Percentiles rank a stretch among this genome's conserved stretches.
Conservation (phyloP, 2,329 filamentous ascomycete species). For the Fusarium fracticaudum region DNA sequence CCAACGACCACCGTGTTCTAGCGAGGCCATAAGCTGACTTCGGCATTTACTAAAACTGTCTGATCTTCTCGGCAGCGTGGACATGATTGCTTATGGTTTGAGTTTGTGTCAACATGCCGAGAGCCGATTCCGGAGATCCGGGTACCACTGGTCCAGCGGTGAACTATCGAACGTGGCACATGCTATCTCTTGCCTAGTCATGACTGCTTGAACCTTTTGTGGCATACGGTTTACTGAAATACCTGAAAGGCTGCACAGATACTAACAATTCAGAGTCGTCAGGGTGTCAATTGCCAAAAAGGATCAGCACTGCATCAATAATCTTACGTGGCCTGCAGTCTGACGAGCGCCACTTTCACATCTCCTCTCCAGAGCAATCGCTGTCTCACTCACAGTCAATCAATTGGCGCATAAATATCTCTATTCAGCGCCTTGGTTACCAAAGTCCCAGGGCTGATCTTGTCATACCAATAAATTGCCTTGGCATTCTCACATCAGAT, state of each 20-base stretch:
- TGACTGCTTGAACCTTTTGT: neutral
- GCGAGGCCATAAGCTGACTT: neutral
- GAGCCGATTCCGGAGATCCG: neutral
- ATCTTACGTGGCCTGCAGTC: neutral
- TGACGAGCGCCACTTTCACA: neutral
- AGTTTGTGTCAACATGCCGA: neutral
- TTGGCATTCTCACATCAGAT: slow-evolving; percentile 19
- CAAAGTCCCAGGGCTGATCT: neutral
- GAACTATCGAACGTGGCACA: neutral
- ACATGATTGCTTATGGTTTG: neutral
- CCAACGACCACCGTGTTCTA: neutral
- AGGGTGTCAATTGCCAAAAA: neutral
- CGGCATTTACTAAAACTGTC: neutral
- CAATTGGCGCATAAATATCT: neutral
- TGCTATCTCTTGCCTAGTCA: neutral
- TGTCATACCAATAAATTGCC: neutral
- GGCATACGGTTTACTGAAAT: neutral
- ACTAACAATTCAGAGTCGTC: neutral
- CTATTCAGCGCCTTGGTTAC: neutral
- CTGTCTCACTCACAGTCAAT: neutral
- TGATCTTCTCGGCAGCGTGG: neutral
- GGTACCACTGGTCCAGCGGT: neutral
- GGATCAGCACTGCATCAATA: neutral
- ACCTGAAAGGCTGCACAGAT: no score
- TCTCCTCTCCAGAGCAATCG: neutral